Percentiles rank a stretch among this genome's conserved stretches.
Conservation (phyloP, 768 basidiomycete genomes). For the Tricholoma bakamatsutake region DNA sequence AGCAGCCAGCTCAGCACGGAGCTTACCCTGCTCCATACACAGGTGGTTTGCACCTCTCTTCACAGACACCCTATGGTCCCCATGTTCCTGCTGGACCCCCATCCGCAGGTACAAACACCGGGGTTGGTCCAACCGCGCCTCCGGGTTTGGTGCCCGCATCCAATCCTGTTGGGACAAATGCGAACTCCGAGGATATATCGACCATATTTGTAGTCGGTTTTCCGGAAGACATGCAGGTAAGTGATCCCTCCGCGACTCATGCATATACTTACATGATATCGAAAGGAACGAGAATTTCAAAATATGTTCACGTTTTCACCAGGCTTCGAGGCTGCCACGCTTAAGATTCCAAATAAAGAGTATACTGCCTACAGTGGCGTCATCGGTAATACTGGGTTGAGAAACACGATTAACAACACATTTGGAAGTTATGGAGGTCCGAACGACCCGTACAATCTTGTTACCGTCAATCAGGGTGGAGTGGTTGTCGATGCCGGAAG, state of each 20-base stretch:
- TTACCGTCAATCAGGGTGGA: constrained; percentile 77
- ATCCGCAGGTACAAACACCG: constrained; percentile 13
- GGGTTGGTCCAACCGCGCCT: constrained; percentile 14
- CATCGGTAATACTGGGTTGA: constrained; percentile 14
- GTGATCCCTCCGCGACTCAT: constrained; percentile 21
- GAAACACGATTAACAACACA: constrained; percentile 2
- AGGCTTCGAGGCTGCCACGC: constrained; percentile 95
- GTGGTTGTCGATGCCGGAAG: constrained; percentile 75
- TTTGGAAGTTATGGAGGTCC: constrained; percentile 38
- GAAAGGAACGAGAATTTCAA: constrained; percentile 96
- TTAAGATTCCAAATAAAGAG: constrained; percentile 96
- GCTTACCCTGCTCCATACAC: constrained; percentile 22
- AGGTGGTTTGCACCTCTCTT: constrained; percentile 46
- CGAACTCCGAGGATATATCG: constrained; percentile 79
- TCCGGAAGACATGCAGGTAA: constrained; percentile 96
- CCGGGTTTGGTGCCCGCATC: constrained; percentile 23
- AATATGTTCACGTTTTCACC: constrained; percentile 98
- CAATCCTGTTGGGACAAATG: constrained; percentile 21
- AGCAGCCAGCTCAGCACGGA: constrained; percentile 23
- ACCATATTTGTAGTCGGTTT: constrained; percentile 99
- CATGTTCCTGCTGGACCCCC: constrained; percentile 42
- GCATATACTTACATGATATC: constrained; percentile 14
- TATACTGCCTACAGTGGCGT: constrained; percentile 63
- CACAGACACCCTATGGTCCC: constrained; percentile 73
- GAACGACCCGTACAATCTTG: constrained; percentile 80